Evolutionary conservation across 2,329 filamentous ascomycete genomes (phyloP).

Genomic region (Stemphylium vesicarium): DNA sequence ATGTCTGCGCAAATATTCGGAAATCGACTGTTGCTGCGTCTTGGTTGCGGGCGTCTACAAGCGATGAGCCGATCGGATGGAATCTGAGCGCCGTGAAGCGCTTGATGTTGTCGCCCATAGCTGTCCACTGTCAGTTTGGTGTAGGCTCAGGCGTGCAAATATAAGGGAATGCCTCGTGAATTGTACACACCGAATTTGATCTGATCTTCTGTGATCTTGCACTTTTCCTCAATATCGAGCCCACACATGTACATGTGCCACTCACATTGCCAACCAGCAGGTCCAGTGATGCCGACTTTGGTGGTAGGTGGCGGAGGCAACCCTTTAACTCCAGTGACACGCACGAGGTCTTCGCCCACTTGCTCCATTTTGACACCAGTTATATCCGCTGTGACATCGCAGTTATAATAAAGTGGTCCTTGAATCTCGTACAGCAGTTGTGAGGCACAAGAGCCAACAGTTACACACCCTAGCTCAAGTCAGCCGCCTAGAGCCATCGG

Average conservation of each 20-base stretch:
- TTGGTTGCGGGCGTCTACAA: constrained; percentile 39
- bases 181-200: constrained; percentile 19
- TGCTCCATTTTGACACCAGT: constrained; percentile 42
- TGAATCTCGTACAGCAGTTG: constrained; percentile 56
- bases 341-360: constrained; percentile 53
- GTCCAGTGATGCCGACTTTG: constrained; percentile 46
- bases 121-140: constrained; percentile 4
- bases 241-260: constrained; percentile 36
- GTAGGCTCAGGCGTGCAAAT: not conserved
- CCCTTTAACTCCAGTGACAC: constrained; percentile 46
- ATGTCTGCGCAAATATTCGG: constrained; percentile 36
- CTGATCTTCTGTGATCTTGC: constrained; percentile 30
- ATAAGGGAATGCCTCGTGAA: not conserved
- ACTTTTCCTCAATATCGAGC: constrained; percentile 39
- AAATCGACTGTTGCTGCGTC: constrained; percentile 48
- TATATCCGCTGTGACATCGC: constrained; percentile 42
- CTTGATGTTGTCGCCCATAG: constrained; percentile 31
- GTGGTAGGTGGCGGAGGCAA: constrained; percentile 57
- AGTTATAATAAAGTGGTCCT: constrained; percentile 57
- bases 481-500: not conserved
- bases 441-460: constrained; percentile 57
- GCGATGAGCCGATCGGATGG: constrained; percentile 37
- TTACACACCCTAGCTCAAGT: constrained; percentile 30
- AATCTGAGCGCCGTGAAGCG: constrained; percentile 35
- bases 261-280: constrained; percentile 38